A percentile compares a stretch with the other conserved stretches of the same genome.
Conservation (phyloP, 2,329 filamentous ascomycete genomes). For the Nothophaeocryptopus gaeumannii region DNA sequence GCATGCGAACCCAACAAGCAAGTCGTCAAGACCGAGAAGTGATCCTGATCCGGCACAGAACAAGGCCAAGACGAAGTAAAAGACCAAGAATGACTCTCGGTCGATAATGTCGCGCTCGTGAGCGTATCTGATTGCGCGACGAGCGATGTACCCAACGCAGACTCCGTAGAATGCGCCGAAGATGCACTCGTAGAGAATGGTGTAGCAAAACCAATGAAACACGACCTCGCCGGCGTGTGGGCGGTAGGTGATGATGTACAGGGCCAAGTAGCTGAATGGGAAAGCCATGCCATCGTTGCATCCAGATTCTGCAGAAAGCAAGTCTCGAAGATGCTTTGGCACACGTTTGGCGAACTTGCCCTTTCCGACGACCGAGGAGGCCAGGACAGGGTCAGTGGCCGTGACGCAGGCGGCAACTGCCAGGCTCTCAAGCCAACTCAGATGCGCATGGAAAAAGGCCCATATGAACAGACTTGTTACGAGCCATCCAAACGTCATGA, state of each 20-base stretch:
- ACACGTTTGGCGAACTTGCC: conserved; percentile 98
- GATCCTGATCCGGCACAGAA: conserved; percentile 94
- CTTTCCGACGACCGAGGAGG: conserved; percentile 96
- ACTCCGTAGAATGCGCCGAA: conserved; percentile 91
- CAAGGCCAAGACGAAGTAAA: conserved; percentile 94
- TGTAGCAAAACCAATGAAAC: conserved; percentile 84
- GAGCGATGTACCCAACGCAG: conserved; percentile 79
- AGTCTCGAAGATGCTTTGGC: conserved; percentile 92
- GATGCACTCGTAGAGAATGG: conserved; percentile 91
- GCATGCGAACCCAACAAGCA: conserved; percentile 89
- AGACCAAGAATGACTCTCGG: conserved; percentile 94
- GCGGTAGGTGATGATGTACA: conserved; percentile 84
- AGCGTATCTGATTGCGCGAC: conserved; percentile 84
- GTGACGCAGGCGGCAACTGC: conserved; percentile 90
- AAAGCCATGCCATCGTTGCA: conserved; percentile 99
- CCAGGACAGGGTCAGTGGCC: conserved; percentile 92
- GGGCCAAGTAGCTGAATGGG: conserved; percentile 88
- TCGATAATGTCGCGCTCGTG: conserved; percentile 86
- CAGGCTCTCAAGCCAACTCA: conserved; percentile 88
- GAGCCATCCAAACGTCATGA: conserved; percentile 97
- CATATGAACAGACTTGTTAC: conserved; percentile 90
- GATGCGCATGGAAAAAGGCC: conserved; percentile 72
- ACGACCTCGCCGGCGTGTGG: conserved; percentile 66
- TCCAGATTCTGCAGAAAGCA: conserved; percentile 92
- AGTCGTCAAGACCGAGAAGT: conserved; percentile 85